Base-by-base conservation (phyloP, 805 yeast genomes). In the Jamesozyma spencerorum region DNA sequence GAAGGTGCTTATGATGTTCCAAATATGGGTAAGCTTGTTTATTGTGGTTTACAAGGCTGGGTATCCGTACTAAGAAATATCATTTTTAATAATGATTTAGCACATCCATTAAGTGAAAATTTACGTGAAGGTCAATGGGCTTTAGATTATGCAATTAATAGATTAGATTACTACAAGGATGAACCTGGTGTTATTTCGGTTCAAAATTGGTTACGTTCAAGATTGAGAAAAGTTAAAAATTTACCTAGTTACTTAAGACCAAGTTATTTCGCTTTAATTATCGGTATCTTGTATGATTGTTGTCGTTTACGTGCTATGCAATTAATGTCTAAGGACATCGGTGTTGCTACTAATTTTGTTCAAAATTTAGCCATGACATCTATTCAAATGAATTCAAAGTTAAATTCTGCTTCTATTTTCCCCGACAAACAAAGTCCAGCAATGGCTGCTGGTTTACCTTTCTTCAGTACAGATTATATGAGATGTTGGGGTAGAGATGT, bases 401-500 rank as follows among this genome's bases (percentile, higher is more conserved):
- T 81, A 73, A 71, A 76, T 35, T 75, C 77, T 18, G 85, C 96
- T 0, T 84, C 96, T 0, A 68, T 92, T 40, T 63, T 70, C 20
- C 94, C 97, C 2, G 65, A 64, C 31, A 64, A 69, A 10, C 64
- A 69, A 33, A 72, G 78, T 13, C 83, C 94, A 2, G 75, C 85
- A 32, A 69, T 90, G 75, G 95, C 97, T 13, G 98, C 98, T 1
- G 98, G 97, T 1, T 70, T 90, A 45, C 98, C 98, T 2, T 97
- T 87, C 62, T 90, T 90, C 64, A 80, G 92, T 57, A 74, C 73
- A 43, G 86, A 82, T 48, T 88, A 83, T 61, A 87, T 90, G 95
- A 73, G 98, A 60, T 86, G 96, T 58, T 90, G 98, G 98, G 98
- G 98, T 18, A 74, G 98, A 56, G 98, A 90, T 62, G 94, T 87